Base-by-base conservation (phyloP, 805 yeast genomes). In the Candida stauntonica region DNA sequence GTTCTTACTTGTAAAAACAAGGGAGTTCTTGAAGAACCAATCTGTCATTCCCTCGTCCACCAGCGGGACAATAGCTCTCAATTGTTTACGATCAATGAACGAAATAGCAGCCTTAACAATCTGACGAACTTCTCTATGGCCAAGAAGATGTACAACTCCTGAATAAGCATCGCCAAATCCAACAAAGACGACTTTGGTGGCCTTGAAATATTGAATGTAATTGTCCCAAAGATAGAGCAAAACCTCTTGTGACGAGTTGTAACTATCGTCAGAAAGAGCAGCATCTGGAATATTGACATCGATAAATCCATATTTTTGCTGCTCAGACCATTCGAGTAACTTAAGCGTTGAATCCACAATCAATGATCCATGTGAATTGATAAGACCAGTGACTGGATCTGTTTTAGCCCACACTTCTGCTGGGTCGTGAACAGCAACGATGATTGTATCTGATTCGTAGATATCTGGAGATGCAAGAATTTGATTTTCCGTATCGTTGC, bases 101-200 rank as follows among this genome's bases (percentile, higher is more conserved):
- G 77, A 78, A 18, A 84, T 75, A 2, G 83, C 73, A 5, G 91
- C 86, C 50, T 77, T 77, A 5, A 83, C 86, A 26, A 79, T 75
- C 29, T 76, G 79, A 27, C 79, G 66, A 9, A 72, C 64, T 27
- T 75, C 79, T 41, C 97, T 71, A 56, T 91, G 95, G 5, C 96
- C 96, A 39, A 84, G 75, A 17, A 91, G 66, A 61, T 89, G 93
- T 2, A 91, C 89, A 32, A 89, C 73, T 2, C 96, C 86, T 31
- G 86, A 81, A 53, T 86, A 84, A 0, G 96, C 79, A 41, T 87
- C 95, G 28, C 99, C 99, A 47, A 83, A 74, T 7, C 97, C 97
- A 27, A 89, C 72, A 56, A 91, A 79, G 1, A 85, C 80, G 23
- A 93, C 58, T 47, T 84, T 85, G 31, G 76, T 66, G 31, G 85